Evolutionary conservation across 352 stramenopile species (phyloP), one percentile per base, ranked within the genome.

Genomic region (Paralagenidium karlingii): DNA sequence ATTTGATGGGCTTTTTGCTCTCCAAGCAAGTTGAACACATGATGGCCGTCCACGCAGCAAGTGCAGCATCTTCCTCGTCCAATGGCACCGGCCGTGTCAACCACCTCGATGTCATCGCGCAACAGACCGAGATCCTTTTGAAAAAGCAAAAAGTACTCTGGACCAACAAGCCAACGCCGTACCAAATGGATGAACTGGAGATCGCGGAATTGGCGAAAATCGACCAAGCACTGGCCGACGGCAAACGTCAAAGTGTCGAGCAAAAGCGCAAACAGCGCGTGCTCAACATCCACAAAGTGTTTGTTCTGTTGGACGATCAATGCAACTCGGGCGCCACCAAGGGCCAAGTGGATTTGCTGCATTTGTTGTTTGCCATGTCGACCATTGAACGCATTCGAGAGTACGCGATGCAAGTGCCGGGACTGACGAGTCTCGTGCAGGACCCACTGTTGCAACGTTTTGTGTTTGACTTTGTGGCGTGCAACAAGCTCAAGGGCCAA

Each of bases 381-480:
- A 62, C 63, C 1, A 58, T 75, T 19, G 60, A 75, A 68, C 45
- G 36, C 18, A 42, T 57, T 0, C 70, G 76, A 30, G 62, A 70
- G 16, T 63, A 60, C 31, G 61, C 58, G 1, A 26, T 30, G 1
- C 55, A 63, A 45, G 63, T 79, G 5, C 52, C 47, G 36, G 68
- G 70, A 3, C 58, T 85, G 2, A 47, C 53, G 1, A 54, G 68
- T 10, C 43, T 85, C 1, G 43, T 79, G 0, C 30, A 48, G 0
- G 70, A 54, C 3, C 47, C 37, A 0, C 56, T 68, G 19, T 47
- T 85, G 15, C 70, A 85, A 38, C 58, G 60, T 15, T 81, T 82
- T 40, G 47, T 85, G 8, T 43, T 82, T 11, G 55, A 71, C 12
- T 85, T 78, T 38, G 56, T 68, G 1, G 63, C 68, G n/a, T n/a